These are phyloP conservation scores for Diaporthe citriasiana DNA, from an alignment of 2,329 filamentous ascomycete genomes.

Conservation along the genomic window DNA sequence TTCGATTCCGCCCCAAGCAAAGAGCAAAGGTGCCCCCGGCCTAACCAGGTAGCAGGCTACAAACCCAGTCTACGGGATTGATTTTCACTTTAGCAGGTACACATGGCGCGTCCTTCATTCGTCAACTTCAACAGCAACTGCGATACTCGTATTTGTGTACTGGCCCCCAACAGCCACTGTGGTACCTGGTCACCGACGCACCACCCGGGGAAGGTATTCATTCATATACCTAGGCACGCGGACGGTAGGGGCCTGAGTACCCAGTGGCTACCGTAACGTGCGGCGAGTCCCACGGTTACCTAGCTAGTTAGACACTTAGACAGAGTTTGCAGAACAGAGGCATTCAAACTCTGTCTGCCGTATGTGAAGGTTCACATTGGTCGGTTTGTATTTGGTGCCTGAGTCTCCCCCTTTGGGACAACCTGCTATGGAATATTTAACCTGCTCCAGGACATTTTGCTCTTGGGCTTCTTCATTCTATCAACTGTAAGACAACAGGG, in stretches of 20 bases:
- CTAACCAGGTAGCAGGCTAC: neutral
- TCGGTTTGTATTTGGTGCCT: neutral
- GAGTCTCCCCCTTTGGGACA: neutral
- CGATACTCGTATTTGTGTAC: neutral
- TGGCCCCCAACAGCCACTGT: neutral
- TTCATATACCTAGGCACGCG: neutral
- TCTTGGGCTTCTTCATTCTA: neutral
- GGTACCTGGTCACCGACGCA: neutral
- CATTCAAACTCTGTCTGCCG: neutral
- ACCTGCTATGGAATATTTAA: neutral
- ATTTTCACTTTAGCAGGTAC: neutral
- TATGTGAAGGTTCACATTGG: neutral
- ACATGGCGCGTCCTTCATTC: neutral
- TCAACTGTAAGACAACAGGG: too few species aligned
- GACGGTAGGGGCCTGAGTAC: too few species aligned
- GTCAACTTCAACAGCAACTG: neutral
- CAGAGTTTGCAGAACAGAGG: neutral
- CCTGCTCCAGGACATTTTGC: neutral
- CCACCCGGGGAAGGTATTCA: too few species aligned
- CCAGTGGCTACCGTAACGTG: neutral
- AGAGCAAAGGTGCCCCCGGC: neutral
- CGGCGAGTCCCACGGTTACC: neutral
- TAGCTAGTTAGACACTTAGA: neutral
- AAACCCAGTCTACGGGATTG: slow-evolving; percentile 1
- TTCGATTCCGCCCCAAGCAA: neutral